Evolutionary conservation across 805 yeast genomes (phyloP).

Genomic region (Saccharomycopsis amapae): DNA sequence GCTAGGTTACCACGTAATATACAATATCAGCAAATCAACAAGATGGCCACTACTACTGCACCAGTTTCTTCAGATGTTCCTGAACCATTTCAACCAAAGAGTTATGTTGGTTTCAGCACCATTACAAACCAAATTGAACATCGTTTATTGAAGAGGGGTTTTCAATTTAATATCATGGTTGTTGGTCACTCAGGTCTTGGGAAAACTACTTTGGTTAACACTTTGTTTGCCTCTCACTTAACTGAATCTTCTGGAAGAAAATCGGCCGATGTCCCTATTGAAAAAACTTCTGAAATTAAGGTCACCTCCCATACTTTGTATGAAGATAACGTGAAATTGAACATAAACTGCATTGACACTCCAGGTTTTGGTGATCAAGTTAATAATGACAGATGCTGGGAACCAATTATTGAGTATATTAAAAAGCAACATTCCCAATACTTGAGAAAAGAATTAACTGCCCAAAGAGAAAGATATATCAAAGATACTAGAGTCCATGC

Average conservation of each 20-base stretch:
- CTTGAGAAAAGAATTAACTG: constrained; percentile 88
- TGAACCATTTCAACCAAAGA: constrained; percentile 42
- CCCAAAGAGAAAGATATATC: constrained; percentile 78
- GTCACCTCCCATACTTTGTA: constrained; percentile 60
- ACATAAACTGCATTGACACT: constrained; percentile 86
- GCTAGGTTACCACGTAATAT: too few species aligned
- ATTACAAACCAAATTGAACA: constrained; percentile 94
- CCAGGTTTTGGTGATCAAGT: constrained; percentile 98
- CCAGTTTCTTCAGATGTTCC: too few species aligned
- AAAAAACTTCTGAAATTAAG: constrained; percentile 80
- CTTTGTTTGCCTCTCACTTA: constrained; percentile 79
- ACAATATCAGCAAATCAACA: too few species aligned
- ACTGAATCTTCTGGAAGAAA: constrained; percentile 69
- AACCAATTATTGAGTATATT: constrained; percentile 86
- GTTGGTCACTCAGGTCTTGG: constrained; percentile 95
- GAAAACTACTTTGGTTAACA: constrained; percentile 85
- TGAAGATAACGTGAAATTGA: constrained; percentile 84
- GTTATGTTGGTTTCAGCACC: constrained; percentile 94
- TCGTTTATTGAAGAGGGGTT: constrained; percentile 84
- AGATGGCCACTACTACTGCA: too few species aligned
- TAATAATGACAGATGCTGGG: constrained; percentile 94
- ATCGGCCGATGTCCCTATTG: constrained; percentile 60
- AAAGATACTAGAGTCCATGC: constrained; percentile 92
- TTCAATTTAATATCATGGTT: constrained; percentile 88
- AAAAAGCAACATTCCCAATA: constrained; percentile 92